phyloP scores from a whole-genome alignment of 2,329 filamentous ascomycete species.

The Amphichorda felina region DNA sequence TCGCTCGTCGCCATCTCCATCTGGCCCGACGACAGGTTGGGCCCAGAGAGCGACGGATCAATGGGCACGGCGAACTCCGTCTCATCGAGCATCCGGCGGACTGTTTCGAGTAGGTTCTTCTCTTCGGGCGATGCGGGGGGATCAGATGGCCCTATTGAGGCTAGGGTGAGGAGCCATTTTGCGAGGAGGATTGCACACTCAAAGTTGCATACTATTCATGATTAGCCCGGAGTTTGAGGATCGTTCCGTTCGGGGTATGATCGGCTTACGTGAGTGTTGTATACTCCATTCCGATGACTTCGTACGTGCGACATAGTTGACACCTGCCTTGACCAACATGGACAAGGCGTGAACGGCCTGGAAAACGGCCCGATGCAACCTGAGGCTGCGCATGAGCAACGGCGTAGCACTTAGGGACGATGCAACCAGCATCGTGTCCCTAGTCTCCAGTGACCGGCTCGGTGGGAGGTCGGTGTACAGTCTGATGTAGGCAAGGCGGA shows the following conservation, averaged over 20 bases:
- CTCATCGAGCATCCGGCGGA: constrained; percentile 48
- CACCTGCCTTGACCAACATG: constrained; percentile 51
- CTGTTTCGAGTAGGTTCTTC: constrained; percentile 39
- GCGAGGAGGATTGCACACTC: constrained; percentile 50
- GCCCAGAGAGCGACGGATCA: constrained; percentile 38
- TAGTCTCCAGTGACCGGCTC: constrained; percentile 50
- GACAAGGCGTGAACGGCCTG: constrained; percentile 59
- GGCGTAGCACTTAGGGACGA: constrained; percentile 47
- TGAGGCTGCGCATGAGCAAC: constrained; percentile 43
- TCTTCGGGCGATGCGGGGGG: constrained; percentile 39
- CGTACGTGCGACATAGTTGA: constrained; percentile 49
- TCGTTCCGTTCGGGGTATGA: background rate
- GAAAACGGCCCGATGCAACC: constrained; percentile 51
- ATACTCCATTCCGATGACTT: constrained; percentile 53
- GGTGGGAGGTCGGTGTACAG: constrained; percentile 54
- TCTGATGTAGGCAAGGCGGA: constrained; percentile 50
- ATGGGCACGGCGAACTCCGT: constrained; percentile 50
- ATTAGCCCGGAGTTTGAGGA: background rate
- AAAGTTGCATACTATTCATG: constrained; percentile 39
- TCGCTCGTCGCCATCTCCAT: constrained; percentile 34
- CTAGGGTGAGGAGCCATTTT: constrained; percentile 47
- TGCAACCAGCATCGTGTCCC: constrained; percentile 51
- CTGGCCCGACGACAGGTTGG: constrained; percentile 12
- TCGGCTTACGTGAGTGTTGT: constrained; percentile 43
- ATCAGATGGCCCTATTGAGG: constrained; percentile 36